phyloP scores from a whole-genome alignment of 345 rosid genomes.

The Gossypium australe region DNA sequence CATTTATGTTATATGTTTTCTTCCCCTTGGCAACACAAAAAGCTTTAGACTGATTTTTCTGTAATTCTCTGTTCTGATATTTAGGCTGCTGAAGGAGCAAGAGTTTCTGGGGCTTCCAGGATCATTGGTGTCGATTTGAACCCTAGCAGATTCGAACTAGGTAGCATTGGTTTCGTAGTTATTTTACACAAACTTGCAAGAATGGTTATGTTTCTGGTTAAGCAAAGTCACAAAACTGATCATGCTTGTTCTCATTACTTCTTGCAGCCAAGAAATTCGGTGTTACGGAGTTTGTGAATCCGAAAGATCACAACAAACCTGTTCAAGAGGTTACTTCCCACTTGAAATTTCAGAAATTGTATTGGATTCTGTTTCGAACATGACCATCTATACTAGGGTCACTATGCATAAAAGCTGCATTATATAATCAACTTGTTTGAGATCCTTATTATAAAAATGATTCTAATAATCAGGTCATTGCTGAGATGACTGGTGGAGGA shows the following conservation, averaged over 20 bases:
- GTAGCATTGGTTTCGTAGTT: conserved; percentile 11
- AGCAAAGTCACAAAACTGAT: neutral
- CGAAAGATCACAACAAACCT: conserved; percentile 57
- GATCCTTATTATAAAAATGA: neutral
- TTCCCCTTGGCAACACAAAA: neutral
- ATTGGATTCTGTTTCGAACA: neutral
- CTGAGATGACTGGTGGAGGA: conserved; percentile 71
- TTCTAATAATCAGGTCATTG: conserved; percentile 39
- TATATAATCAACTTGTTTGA: neutral
- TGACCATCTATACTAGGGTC: neutral
- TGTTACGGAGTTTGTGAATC: conserved; percentile 62
- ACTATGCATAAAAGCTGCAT: neutral
- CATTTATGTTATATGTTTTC: neutral
- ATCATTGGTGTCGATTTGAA: conserved; percentile 77
- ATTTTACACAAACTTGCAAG: neutral
- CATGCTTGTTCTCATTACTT: conserved; percentile 9
- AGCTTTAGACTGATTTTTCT: no score
- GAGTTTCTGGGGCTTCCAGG: conserved; percentile 58
- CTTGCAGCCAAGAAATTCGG: conserved; percentile 65
- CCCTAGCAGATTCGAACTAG: conserved; percentile 43
- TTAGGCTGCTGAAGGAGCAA: conserved; percentile 82
- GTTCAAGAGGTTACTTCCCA: conserved; percentile 46
- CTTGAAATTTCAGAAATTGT: neutral
- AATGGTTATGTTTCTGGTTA: neutral
- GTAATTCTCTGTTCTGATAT: neutral